phyloP scores from a whole-genome alignment of 1,284 basidiomycete species.

The Apiotrichum mycotoxinovorans region DNA sequence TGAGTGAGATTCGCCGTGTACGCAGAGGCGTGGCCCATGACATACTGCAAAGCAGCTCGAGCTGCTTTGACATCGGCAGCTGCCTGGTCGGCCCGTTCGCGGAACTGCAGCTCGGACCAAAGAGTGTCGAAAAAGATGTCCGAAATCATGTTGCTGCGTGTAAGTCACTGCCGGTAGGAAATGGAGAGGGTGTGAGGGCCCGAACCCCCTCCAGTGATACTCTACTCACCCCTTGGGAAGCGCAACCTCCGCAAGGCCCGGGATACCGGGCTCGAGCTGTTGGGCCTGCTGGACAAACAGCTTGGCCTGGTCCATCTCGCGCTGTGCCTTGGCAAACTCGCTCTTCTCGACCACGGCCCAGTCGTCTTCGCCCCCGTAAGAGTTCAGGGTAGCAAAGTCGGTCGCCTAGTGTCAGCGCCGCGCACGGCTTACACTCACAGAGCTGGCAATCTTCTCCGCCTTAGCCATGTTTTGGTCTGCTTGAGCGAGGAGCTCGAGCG shows the following conservation, averaged over 20 bases:
- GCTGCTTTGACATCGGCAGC: not conserved
- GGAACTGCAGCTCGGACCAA: slow-evolving; percentile 26
- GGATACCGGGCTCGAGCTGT: slow-evolving; percentile 21
- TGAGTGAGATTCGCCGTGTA: not conserved
- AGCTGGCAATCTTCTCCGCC: not conserved
- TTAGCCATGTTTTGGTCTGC: slow-evolving; percentile 14
- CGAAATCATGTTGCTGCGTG: slow-evolving; percentile 16
- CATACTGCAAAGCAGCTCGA: not conserved
- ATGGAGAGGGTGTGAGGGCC: no score
- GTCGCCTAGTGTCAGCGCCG: not conserved
- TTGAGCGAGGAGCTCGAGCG: slow-evolving; percentile 12
- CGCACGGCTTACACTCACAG: not conserved
- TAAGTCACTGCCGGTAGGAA: not conserved
- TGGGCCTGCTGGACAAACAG: slow-evolving; percentile 24
- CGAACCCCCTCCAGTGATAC: no score
- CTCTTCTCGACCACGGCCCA: slow-evolving; percentile 5
- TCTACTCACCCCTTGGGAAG: slow-evolving; percentile 20
- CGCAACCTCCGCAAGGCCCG: slow-evolving; percentile 7
- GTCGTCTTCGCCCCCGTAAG: slow-evolving; percentile 6
- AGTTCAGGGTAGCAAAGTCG: slow-evolving; percentile 7
- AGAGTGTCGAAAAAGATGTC: slow-evolving; percentile 31
- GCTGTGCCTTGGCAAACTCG: slow-evolving; percentile 23
- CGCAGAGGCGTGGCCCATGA: slow-evolving; percentile 2
- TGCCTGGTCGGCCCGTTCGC: slow-evolving; percentile 17
- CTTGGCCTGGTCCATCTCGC: slow-evolving; percentile 21